These are phyloP conservation scores for Coleophoma eucalyptorum DNA, from an alignment of 2,329 filamentous ascomycete species.

Conservation along the genomic window DNA sequence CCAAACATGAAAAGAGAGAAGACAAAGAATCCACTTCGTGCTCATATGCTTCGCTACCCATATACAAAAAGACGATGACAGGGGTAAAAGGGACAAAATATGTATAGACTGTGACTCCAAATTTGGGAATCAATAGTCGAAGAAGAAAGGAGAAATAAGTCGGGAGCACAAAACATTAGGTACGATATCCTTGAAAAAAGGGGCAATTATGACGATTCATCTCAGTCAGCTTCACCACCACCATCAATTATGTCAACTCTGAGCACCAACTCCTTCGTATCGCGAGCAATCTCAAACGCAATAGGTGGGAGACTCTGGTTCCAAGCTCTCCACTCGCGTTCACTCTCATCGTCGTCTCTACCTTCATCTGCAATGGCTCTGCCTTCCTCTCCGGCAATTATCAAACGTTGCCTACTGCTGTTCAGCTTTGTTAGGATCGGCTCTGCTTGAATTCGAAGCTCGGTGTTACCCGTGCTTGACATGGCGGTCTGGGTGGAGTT, in stretches of 20 bases:
- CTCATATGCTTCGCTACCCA: too few relatives aligned
- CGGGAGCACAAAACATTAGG: too few relatives aligned
- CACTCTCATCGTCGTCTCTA: slow-evolving; percentile 47
- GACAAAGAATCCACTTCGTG: too few relatives aligned
- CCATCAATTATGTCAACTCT: slow-evolving; percentile 35
- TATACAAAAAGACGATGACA: too few relatives aligned
- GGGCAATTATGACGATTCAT: slow-evolving; percentile 23
- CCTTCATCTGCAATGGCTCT: slow-evolving; percentile 52
- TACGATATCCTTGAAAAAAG: background rate
- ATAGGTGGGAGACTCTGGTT: slow-evolving; percentile 73
- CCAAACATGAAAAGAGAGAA: too few relatives aligned
- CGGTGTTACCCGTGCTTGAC: slow-evolving; percentile 45
- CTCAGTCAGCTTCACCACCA: slow-evolving; percentile 14
- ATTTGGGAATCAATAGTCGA: too few relatives aligned
- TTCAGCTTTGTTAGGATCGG: slow-evolving; percentile 54
- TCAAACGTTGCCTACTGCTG: slow-evolving; percentile 60
- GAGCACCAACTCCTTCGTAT: slow-evolving; percentile 70
- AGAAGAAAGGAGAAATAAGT: too few relatives aligned
- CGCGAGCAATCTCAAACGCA: slow-evolving; percentile 81
- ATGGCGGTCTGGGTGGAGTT: slow-evolving; percentile 57
- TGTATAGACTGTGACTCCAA: too few relatives aligned
- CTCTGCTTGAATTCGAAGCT: slow-evolving; percentile 44
- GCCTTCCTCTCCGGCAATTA: slow-evolving; percentile 59
- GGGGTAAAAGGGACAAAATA: too few relatives aligned
- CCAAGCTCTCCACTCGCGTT: slow-evolving; percentile 56